Base-by-base conservation (phyloP, 495 filamentous ascomycete species). In the Pyronema omphalodes region DNA sequence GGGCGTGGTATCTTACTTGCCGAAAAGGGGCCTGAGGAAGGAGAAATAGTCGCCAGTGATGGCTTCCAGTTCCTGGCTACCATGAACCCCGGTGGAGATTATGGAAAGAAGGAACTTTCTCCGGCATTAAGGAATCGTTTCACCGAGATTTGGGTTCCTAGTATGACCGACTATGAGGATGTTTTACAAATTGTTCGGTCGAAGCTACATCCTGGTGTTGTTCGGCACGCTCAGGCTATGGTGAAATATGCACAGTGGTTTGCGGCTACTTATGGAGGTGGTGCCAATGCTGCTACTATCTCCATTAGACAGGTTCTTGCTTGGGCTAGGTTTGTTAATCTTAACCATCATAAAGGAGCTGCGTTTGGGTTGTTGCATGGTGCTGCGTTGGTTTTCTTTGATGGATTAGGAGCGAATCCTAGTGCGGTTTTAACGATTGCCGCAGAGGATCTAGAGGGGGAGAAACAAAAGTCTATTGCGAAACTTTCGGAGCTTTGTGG, bases 71-170 rank as follows among this genome's bases (percentile, higher is more conserved):
- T 96, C 63, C 71, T 96, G 45, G 89, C 93, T 12, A 99, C 93
- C 2, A 99, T 99, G 93, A 99, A 99, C 58, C 93, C 93, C 7
- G 93, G 91, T 37, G 93, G 93, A 52, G 93, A 99, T 62, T 96
- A 94, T 66, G 93, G 93, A 53, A 99, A 99, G 65, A 82, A 83
- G 58, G 93, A 99, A 66, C 79, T 99, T 44, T 96, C 93, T 3
- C 88, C 89, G 5, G 93, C 93, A 19, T 72, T 99, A 51, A 77
- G 93, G 19, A 96, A 99, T 65, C 82, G 93, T 40, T 95, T 99
- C 70, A 99, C 93, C 0, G 93, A 99, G 65, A 93, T 99, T 17
- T 99, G 93, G 93, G 93, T 94, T 0, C 87, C 91, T 3, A 73
- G 87, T 3, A 70, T 84, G 44, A 83, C 84, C 0, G 85, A 91